Percentiles rank a stretch among this genome's conserved stretches.
Conservation (phyloP, 208 protist species). For the Leishmania braziliensis region DNA sequence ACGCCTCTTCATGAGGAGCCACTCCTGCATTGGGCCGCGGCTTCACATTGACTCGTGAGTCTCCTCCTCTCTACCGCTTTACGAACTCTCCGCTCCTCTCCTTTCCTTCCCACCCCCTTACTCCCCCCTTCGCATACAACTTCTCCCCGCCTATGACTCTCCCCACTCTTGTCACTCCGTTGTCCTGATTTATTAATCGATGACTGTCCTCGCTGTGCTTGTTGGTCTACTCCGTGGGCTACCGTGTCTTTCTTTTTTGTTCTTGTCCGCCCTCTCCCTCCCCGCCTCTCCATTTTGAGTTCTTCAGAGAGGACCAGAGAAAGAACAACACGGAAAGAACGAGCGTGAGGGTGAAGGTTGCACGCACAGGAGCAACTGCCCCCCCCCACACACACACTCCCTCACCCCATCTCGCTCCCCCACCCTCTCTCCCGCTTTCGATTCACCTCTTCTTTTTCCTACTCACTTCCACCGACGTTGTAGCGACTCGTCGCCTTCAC, state of each 20-base stretch:
- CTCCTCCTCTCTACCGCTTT: background rate
- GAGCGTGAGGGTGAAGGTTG: background rate
- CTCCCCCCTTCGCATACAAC: no score
- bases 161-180: background rate
- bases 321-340: background rate
- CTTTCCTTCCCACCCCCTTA: no score
- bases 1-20: background rate
- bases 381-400: background rate
- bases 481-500: background rate
- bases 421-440: background rate
- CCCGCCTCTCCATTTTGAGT: background rate
- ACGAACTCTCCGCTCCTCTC: background rate
- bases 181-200: background rate
- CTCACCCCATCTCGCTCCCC: background rate
- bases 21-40: background rate
- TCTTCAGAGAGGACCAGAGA: background rate
- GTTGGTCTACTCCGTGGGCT: background rate
- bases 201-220: background rate
- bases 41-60: background rate
- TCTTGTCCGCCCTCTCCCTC: background rate
- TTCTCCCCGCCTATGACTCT: background rate
- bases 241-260: background rate
- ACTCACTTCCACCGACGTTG: background rate
- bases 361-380: background rate
- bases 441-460: background rate